A percentile compares a stretch with the other conserved stretches of the same genome.
Evolutionary conservation across 1,139 yeast genomes (phyloP).

Genomic region (Saccharomyces pastorianus): DNA sequence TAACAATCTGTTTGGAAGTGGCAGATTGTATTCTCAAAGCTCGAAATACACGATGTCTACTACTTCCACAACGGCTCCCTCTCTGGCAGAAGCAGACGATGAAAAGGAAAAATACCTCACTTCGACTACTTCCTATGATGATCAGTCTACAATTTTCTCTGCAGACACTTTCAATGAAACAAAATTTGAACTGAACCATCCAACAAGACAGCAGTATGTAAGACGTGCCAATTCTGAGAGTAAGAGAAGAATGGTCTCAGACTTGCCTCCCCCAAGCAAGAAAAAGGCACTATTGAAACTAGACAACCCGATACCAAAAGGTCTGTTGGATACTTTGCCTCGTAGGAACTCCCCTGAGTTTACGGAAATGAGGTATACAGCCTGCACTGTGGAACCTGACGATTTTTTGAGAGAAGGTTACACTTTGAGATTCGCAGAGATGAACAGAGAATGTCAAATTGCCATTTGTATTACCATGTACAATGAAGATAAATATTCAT

Average conservation of each 20-base stretch:
- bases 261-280: conserved; percentile 47
- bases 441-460: conserved; percentile 81
- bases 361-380: conserved; percentile 89
- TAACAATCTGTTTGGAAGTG: conserved; percentile 12
- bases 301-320: conserved; percentile 90
- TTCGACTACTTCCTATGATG: conserved; percentile 21
- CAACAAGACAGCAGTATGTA: conserved; percentile 43
- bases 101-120: conserved; percentile 22
- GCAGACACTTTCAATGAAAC: conserved; percentile 34
- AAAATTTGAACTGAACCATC: conserved; percentile 33
- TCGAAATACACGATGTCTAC: conserved; percentile 21
- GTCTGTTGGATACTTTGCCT: conserved; percentile 68
- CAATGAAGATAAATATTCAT: conserved; percentile 81
- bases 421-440: conserved; percentile 72
- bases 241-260: conserved; percentile 44
- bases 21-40: conserved; percentile 15
- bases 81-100: conserved; percentile 14
- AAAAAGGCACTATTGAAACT: conserved; percentile 59
- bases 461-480: conserved; percentile 92
- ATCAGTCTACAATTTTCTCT: conserved; percentile 30
- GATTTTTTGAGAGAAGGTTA: conserved; percentile 74
- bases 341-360: conserved; percentile 85
- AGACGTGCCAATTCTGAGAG: conserved; percentile 49
- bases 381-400: conserved; percentile 86
- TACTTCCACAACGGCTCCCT: conserved; percentile 22